phyloP scores from a whole-genome alignment of 2,329 filamentous ascomycete species.

The Diaporthe citri region DNA sequence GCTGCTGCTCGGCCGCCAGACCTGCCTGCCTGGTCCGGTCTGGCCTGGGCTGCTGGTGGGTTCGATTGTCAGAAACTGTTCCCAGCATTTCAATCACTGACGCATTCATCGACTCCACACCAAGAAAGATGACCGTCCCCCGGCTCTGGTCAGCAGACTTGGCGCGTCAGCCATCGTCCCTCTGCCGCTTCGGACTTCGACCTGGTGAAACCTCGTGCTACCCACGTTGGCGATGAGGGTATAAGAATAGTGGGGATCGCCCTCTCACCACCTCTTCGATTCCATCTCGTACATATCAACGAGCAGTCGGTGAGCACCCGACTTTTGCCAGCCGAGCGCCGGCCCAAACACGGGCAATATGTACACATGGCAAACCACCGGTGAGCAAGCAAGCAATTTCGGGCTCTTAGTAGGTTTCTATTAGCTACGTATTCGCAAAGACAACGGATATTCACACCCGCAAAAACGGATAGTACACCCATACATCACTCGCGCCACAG shows the following conservation, averaged over 20 bases:
- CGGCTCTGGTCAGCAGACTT: constrained; percentile 27
- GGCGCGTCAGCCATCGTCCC: constrained; percentile 24
- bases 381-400: constrained; percentile 1
- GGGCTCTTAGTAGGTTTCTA: constrained; percentile 21
- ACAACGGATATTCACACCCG: too few relatives aligned
- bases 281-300: constrained; percentile 13
- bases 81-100: neutral
- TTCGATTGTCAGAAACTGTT: constrained; percentile 3
- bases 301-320: constrained; percentile 24
- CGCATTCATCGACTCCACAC: constrained; percentile 15
- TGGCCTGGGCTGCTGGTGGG: neutral
- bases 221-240: constrained; percentile 31
- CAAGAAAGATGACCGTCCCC: neutral
- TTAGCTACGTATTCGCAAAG: constrained; percentile 16
- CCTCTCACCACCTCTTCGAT: constrained; percentile 27
- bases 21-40: neutral
- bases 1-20: neutral
- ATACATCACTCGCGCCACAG: too few relatives aligned
- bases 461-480: too few relatives aligned
- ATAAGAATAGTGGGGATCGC: constrained; percentile 27
- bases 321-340: constrained; percentile 15
- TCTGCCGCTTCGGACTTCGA: constrained; percentile 21
- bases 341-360: neutral
- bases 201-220: constrained; percentile 33
- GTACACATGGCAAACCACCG: constrained; percentile 1